Conservation (phyloP, 306 rosid genomes). For the Senna siamea region DNA sequence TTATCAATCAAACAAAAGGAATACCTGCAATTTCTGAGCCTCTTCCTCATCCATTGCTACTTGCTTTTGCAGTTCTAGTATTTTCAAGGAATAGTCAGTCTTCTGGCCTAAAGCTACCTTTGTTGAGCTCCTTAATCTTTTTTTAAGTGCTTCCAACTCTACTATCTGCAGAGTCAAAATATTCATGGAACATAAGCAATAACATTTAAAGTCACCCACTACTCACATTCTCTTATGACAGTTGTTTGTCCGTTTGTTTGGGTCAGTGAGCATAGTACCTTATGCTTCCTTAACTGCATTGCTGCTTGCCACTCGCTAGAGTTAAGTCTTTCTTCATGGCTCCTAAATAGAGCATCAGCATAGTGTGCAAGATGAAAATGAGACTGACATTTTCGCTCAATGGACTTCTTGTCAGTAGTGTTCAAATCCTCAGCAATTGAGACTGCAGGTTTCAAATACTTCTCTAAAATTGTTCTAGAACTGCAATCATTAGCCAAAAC, state of each 20-base stretch:
- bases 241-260: not conserved
- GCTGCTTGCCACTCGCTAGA: slow-evolving; percentile 97
- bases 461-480: slow-evolving; percentile 94
- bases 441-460: slow-evolving; percentile 87
- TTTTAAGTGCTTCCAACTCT: slow-evolving; percentile 84
- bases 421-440: slow-evolving; percentile 73
- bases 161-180: slow-evolving; percentile 55
- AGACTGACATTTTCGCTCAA: slow-evolving; percentile 68
- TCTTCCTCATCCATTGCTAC: slow-evolving; percentile 92
- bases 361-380: slow-evolving; percentile 94
- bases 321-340: slow-evolving; percentile 83
- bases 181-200: slow-evolving; percentile 29
- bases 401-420: slow-evolving; percentile 54
- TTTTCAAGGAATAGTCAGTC: slow-evolving; percentile 74
- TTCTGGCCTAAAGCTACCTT: slow-evolving; percentile 60
- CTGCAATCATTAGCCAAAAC: slow-evolving; percentile 54
- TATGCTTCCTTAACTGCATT: slow-evolving; percentile 83
- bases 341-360: slow-evolving; percentile 87
- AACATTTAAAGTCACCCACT: slow-evolving; percentile 25
- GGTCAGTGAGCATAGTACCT: slow-evolving; percentile 55
- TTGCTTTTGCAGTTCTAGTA: slow-evolving; percentile 90
- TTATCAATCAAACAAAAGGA: slow-evolving; percentile 30
- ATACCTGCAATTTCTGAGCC: slow-evolving; percentile 84
- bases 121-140: slow-evolving; percentile 69
- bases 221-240: slow-evolving; percentile 7